Evolutionary conservation across 2,329 filamentous ascomycete species (phyloP).

Genomic region (Xylariaceae sp.): DNA sequence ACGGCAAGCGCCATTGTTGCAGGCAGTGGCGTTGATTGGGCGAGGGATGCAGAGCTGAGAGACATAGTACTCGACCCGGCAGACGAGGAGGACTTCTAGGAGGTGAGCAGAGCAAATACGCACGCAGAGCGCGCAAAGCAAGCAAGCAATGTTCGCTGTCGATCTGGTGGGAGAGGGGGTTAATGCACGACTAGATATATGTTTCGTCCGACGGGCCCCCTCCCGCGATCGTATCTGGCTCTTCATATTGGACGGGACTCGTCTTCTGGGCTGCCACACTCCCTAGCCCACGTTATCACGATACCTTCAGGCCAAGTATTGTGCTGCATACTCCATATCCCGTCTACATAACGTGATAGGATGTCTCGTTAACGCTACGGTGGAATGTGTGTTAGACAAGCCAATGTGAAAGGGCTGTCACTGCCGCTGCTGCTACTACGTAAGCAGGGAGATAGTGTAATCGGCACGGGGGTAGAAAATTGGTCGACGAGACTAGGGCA

Average conservation of each 20-base stretch:
- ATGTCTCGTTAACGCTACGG: background rate
- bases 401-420: background rate
- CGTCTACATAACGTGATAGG: background rate
- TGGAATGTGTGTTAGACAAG: background rate
- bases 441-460: background rate
- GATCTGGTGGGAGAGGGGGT: background rate
- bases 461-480: background rate
- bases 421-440: background rate
- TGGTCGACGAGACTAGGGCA: background rate
- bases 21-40: conserved; percentile 81
- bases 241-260: background rate
- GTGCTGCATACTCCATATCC: background rate
- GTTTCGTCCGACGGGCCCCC: background rate
- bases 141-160: background rate
- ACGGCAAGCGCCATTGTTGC: conserved; percentile 73
- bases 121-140: no score
- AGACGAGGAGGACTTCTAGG: conserved; percentile 35
- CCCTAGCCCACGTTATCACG: background rate
- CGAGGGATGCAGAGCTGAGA: conserved; percentile 59
- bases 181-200: background rate
- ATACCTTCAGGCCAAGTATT: background rate
- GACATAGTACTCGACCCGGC: conserved; percentile 68
- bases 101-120: background rate
- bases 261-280: background rate
- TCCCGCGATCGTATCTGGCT: background rate